Evolutionary conservation across 371 early-diverging fungal genomes (phyloP).

Genomic region (Dentiscutata heterogama): DNA sequence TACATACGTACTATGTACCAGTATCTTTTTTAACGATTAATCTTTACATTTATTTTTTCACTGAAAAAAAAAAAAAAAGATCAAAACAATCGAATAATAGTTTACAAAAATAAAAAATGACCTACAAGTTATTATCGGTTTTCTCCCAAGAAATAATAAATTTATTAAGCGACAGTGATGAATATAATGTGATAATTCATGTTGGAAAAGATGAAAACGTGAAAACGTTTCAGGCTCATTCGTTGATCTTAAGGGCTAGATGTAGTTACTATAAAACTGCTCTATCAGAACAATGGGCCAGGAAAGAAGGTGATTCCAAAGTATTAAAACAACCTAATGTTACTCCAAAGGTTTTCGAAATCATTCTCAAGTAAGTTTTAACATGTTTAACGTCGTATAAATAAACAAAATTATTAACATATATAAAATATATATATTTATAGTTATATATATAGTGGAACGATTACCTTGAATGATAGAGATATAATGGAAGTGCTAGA

Average conservation of each 20-base stretch:
- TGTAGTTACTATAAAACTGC: constrained; percentile 33
- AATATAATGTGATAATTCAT: constrained; percentile 44
- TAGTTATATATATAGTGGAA: constrained; percentile 41
- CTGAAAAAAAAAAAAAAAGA: no score
- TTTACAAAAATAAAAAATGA: neutral
- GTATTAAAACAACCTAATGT: constrained; percentile 40
- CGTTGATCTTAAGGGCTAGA: constrained; percentile 21
- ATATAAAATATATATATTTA: neutral
- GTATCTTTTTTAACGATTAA: no score
- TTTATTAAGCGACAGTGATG: constrained; percentile 15
- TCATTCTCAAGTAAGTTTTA: constrained; percentile 39
- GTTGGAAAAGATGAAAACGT: constrained; percentile 15
- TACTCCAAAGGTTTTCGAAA: constrained; percentile 37
- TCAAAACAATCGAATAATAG: no score
- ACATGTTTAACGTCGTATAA: no score
- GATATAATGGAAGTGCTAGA: constrained; percentile 14
- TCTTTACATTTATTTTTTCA: no score
- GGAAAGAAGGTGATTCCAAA: constrained; percentile 29
- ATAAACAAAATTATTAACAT: neutral
- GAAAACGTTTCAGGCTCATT: constrained; percentile 40
- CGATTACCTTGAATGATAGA: constrained; percentile 3
- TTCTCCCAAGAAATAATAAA: constrained; percentile 33
- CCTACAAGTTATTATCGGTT: neutral
- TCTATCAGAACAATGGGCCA: constrained; percentile 39
- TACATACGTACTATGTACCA: no score